A percentile compares a stretch with the other conserved stretches of the same genome.
Evolutionary conservation across 345 rosid species (phyloP).

Genomic region (Brassica rapa): DNA sequence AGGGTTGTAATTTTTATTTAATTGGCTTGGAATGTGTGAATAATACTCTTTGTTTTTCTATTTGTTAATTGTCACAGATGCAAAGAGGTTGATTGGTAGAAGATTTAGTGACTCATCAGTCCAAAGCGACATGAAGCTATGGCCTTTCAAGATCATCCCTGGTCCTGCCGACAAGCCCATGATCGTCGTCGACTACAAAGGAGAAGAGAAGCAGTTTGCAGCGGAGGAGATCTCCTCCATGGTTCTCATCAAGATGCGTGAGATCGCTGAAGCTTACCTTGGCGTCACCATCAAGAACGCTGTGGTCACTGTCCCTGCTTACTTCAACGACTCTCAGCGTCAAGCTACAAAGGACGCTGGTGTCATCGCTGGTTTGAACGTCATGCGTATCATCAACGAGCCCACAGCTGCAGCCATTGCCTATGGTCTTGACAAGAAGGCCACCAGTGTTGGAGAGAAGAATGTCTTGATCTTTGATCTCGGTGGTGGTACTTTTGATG

Average conservation of each 20-base stretch:
- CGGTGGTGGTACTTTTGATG: background rate
- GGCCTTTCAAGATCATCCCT: background rate
- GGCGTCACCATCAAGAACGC: background rate
- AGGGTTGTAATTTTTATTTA: too few species aligned
- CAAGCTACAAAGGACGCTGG: background rate
- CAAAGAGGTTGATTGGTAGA: background rate
- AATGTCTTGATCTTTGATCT: background rate
- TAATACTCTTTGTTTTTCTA: too few species aligned
- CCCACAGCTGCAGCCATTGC: background rate
- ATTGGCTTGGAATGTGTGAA: background rate
- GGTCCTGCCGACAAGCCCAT: background rate
- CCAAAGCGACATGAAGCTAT: background rate
- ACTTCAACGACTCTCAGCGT: background rate
- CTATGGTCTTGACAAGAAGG: background rate
- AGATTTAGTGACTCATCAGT: background rate
- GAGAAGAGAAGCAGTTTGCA: background rate
- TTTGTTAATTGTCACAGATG: background rate
- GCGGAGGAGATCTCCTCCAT: background rate
- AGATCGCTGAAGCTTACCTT: background rate
- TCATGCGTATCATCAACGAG: background rate
- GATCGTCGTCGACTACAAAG: background rate
- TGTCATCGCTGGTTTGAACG: background rate
- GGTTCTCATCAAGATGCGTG: background rate
- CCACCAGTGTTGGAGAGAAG: background rate
- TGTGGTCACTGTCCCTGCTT: background rate